A percentile compares a stretch with the other conserved stretches of the same genome.
These are phyloP conservation scores for Beauveria varroae DNA, from an alignment of 2,329 filamentous ascomycete species.

Conservation along the genomic window DNA sequence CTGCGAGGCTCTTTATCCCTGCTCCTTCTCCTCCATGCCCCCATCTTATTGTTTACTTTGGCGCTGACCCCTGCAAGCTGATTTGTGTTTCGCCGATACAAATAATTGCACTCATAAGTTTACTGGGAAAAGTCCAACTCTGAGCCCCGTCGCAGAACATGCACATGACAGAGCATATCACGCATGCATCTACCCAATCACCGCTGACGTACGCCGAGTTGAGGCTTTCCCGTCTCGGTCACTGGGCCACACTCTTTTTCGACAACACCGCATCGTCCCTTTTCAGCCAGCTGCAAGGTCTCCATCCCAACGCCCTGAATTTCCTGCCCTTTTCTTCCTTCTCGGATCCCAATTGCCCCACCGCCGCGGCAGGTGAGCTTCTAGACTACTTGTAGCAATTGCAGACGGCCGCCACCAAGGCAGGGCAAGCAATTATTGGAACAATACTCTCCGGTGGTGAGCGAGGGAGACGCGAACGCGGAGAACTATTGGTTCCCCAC, in stretches of 20 bases:
- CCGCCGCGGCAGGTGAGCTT: conserved; percentile 3
- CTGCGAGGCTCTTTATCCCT: not conserved
- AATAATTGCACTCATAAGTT: too few species aligned
- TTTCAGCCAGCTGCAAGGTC: conserved; percentile 1
- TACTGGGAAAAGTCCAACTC: not conserved
- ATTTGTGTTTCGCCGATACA: too few species aligned
- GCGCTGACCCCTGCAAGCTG: conserved; percentile 6
- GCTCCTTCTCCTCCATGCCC: not conserved
- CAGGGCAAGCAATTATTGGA: conserved; percentile 2
- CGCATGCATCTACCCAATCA: conserved; percentile 4
- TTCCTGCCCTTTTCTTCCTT: not conserved
- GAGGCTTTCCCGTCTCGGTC: not conserved
- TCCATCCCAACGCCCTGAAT: conserved; percentile 5
- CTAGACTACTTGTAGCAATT: not conserved
- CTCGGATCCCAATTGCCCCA: conserved; percentile 4
- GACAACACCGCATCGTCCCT: conserved; percentile 1
- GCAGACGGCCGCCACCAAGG: not conserved
- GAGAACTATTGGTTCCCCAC: not conserved
- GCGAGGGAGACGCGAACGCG: not conserved
- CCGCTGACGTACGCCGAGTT: not conserved
- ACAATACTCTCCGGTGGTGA: not conserved
- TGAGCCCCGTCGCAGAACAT: not conserved
- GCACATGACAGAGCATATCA: conserved; percentile 9
- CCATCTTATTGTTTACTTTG: conserved; percentile 11
- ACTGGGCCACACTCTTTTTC: not conserved